Evolutionary conservation across 257 asterid species (phyloP), one percentile per base, ranked within the genome.

Genomic region (Solanum lignicaule): DNA sequence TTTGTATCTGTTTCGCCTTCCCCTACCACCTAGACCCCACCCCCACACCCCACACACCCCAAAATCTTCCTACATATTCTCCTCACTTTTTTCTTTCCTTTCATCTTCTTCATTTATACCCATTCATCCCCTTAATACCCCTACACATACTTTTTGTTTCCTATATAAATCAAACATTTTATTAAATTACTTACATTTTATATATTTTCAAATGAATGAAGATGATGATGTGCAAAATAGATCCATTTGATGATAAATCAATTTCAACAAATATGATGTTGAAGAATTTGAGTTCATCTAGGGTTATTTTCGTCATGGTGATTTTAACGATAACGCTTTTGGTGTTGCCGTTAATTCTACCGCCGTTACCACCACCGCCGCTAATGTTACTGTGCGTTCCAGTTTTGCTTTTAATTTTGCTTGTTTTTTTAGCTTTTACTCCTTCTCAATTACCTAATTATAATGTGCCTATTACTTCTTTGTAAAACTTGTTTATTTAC

Each of bases 351-450:
- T 89, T 91, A 9, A 39, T 93, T 33, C 93, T 94, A 35, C 98
- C 98, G 23, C 95, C 98, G 76, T 94, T 94, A 9, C 94, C 96
- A 38, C 98, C 98, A 35, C 98, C 98, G 81, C 95, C 95, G 9
- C 83, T 83, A 27, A 2, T 87, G 89, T 78, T 94, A 69, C 95
- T 94, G 68, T 84, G 90, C 79, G 35, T 92, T 83, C 98, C 98
- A 41, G 91, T 94, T 91, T 90, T 91, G 25, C 92, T 94, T 89
- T 90, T 94, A 94, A 88, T 89, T 68, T 78, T 91, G 48, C 93
- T 94, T 16, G 6, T 91, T 20, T 83, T 86, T 86, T 48, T 94
- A 66, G 98, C 96, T 66, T 86, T 90, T 87, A 55, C 92, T 79
- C 95, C 94, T 83, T 90, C 92, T 41, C 87, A 81, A 27, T 38